These are phyloP conservation scores for Botrytis fabae DNA, from an alignment of 2,329 filamentous ascomycete genomes.

Conservation along the genomic window DNA sequence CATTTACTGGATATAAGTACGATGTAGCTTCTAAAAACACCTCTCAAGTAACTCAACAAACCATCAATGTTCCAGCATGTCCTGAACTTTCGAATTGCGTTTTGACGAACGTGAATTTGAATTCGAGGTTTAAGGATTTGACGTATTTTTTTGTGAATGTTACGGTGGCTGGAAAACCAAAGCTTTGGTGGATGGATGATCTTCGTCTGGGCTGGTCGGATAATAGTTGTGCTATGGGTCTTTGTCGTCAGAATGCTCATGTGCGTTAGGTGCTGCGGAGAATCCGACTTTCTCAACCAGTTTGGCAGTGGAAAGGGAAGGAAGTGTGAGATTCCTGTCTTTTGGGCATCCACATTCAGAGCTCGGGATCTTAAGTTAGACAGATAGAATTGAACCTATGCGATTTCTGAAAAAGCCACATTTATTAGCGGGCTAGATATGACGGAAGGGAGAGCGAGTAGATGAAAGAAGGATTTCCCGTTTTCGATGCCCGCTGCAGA, in stretches of 20 bases:
- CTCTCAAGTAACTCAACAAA: constrained; percentile 34
- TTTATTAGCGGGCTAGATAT: background rate
- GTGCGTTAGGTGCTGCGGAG: constrained; percentile 12
- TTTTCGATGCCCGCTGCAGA: background rate
- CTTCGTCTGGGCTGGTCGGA: constrained; percentile 48
- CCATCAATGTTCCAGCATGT: constrained; percentile 39
- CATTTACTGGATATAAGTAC: constrained; percentile 42
- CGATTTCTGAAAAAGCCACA: rapidly evolving
- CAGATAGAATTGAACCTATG: background rate
- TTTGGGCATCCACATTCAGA: background rate
- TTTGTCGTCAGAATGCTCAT: constrained; percentile 41
- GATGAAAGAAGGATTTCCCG: background rate
- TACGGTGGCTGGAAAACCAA: constrained; percentile 42
- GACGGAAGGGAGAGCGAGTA: background rate
- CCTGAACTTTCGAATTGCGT: constrained; percentile 37
- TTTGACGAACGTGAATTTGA: constrained; percentile 37
- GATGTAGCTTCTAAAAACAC: constrained; percentile 31
- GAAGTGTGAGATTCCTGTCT: background rate
- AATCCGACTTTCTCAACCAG: too few relatives aligned
- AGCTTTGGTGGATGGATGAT: constrained; percentile 51
- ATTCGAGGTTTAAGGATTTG: constrained; percentile 40
- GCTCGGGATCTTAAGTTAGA: background rate
- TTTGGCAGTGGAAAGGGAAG: too few relatives aligned
- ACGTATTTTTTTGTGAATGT: constrained; percentile 46
- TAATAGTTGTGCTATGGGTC: constrained; percentile 44